phyloP scores from a whole-genome alignment of 2,329 filamentous ascomycete species.

The Beauveria rudraprayagi region DNA sequence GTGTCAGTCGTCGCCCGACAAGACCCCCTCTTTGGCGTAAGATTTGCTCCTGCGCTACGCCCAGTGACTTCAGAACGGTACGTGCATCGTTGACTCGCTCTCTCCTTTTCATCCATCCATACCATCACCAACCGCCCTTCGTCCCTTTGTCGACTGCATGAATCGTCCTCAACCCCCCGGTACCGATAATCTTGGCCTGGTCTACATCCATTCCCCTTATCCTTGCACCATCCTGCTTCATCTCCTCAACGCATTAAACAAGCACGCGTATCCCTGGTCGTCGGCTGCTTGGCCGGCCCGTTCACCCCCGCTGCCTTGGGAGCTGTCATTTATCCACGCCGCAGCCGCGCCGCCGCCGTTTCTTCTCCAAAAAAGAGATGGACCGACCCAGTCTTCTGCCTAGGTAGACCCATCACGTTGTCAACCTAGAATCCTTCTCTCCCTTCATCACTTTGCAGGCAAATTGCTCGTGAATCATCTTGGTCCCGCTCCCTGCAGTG shows the following conservation, averaged over 20 bases:
- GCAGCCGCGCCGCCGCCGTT: slow-evolving; percentile 7
- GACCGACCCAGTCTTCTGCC: slow-evolving; percentile 8
- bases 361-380: slow-evolving; percentile 5
- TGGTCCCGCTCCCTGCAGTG: background rate
- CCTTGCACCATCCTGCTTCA: background rate
- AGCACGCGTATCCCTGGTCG: slow-evolving; percentile 1
- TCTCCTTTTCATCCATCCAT: background rate
- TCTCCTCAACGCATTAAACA: background rate
- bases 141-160: background rate
- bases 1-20: background rate
- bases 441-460: background rate
- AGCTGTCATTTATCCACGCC: slow-evolving; percentile 9
- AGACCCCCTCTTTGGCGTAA: background rate
- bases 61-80: slow-evolving; percentile 5
- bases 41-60: background rate
- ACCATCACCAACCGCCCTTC: background rate
- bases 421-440: slow-evolving; percentile 1
- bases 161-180: background rate
- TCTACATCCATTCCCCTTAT: background rate
- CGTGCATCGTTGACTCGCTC: slow-evolving; percentile 4
- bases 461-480: background rate
- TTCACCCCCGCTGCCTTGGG: slow-evolving; percentile 7
- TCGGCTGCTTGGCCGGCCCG: slow-evolving; percentile 6
- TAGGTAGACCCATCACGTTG: slow-evolving; percentile 2
- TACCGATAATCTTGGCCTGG: background rate